Base-by-base conservation (phyloP, 1,139 yeast genomes). In the Suhomyces taliae region DNA sequence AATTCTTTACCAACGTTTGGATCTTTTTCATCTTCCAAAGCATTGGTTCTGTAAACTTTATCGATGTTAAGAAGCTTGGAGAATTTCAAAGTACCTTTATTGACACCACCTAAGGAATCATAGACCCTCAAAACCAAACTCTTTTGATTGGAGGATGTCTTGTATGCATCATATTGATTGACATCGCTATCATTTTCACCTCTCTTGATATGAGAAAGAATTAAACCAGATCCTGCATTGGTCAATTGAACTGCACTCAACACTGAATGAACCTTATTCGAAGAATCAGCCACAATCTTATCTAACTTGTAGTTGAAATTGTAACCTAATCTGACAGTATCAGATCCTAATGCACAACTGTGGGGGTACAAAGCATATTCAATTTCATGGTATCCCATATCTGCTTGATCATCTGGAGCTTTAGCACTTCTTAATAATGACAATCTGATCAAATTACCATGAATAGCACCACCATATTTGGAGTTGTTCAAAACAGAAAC, bases 371-470 rank as follows among this genome's bases (percentile, higher is more conserved):
- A 68, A 0, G 96, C 96, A 66, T 90, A 93, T 55, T 83, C 83
- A 69, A 93, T 87, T 48, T 73, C 74, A 64, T 93, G 98, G 34
- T 73, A 67, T 8, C 97, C 98, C 90, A 93, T 90, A 65, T 93
- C 98, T 4, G 98, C 97, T 60, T 81, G 77, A 27, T 86, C 90
- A 72, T 90, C 97, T 0, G 97, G 97, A 12, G 90, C 87, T 66
- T 90, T 90, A 34, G 97, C 89, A 26, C 96, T 81, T 63, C 97
- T 81, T 58, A 90, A 72, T 51, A 90, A 71, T 1, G 96, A 88
- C 48, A 93, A 74, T 44, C 97, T 81, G 81, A 91, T 88, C 59
- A 84, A 69, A 58, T 90, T 89, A 24, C 98, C 98, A 60, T 90
- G 97, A 19, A 91, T 84, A 0, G 95, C 79, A 53, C 89, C 95